Evolutionary conservation across 495 filamentous ascomycete species (phyloP), one percentile per base, ranked within the genome.

Genomic region (Tetracladium setigerum): DNA sequence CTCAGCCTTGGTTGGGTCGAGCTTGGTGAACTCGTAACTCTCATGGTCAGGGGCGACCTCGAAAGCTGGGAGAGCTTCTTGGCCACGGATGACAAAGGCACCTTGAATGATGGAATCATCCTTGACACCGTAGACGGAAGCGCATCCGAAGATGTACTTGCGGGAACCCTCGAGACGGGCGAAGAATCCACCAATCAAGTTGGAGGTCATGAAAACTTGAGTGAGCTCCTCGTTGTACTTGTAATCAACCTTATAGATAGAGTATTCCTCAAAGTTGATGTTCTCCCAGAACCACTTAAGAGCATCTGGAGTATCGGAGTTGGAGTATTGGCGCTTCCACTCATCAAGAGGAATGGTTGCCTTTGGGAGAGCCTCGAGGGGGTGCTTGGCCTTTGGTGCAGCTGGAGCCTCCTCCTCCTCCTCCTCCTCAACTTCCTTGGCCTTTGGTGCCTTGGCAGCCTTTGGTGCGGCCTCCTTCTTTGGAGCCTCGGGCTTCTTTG

Each of bases 261-360:
- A 94, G 78, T 92, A 97, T 70, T 97, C 94, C 46, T 87, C 83
- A 61, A 90, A 77, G 50, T 89, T 90, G 69, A 78, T 79, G 62
- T 95, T 83, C 74, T 95, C 79, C 90, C 90, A 99, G 81, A 99
- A 97, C 87, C 90, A 99, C 62, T 91, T 89, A 55, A 97, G 69
- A 56, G 90, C 87, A 35, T 72, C 82, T 37, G 85, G 87, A 47
- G 87, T 90, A 38, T 97, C 91, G 54, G 84, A 75, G 80, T 99
- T 99, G 60, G 94, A 97, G 83, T 96, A 99, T 67, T 86, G 81
- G 59, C 90, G 88, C 83, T 99, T 99, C 87, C 84, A 95, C 63
- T 99, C 92, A 62, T 99, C 92, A 45, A 97, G 78, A 52, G 79
- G 71, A 60, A 97, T 71, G 41, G 81, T 82, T 37, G 94, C 77